Evolutionary conservation across 192 early-diverging fungal species (phyloP).

Genomic region (Linnemannia hyalina): DNA sequence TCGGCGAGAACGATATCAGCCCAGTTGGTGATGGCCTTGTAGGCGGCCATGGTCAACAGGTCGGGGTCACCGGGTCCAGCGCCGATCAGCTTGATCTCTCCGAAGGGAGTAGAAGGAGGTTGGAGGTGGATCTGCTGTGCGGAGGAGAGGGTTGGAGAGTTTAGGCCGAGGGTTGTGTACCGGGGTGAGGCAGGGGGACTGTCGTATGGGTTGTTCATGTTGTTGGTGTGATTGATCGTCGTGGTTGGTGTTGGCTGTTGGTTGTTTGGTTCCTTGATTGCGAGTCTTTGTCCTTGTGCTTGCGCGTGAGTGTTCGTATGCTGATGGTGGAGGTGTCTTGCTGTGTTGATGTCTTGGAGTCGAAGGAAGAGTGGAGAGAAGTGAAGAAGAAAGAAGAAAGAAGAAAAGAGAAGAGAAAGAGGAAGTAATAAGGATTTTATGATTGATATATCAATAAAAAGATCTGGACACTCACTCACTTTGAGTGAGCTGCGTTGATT

Average conservation of each 20-base stretch:
- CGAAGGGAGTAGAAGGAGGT: not conserved
- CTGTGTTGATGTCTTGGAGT: not conserved
- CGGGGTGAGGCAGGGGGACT: slow-evolving; percentile 47
- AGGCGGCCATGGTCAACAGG: slow-evolving; percentile 83
- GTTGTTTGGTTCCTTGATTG: not conserved
- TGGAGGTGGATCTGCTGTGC: slow-evolving; percentile 3
- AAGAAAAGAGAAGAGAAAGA: not conserved
- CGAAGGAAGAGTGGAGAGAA: slow-evolving; percentile 1
- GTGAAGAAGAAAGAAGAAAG: not conserved
- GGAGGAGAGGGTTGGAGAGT: not conserved
- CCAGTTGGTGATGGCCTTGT: slow-evolving; percentile 69
- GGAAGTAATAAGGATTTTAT: not conserved
- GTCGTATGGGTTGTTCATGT: slow-evolving; percentile 29
- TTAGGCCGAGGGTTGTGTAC: not conserved
- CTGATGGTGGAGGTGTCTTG: not conserved
- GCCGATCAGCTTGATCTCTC: slow-evolving; percentile 81
- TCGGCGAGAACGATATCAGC: slow-evolving; percentile 91
- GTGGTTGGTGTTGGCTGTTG: not conserved
- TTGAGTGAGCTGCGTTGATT: not conserved
- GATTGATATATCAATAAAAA: not conserved
- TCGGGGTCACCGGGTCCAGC: slow-evolving; percentile 88
- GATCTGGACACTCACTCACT: not conserved
- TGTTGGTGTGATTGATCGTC: slow-evolving; percentile 5
- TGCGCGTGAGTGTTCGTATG: not conserved
- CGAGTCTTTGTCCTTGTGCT: not conserved